Evolutionary conservation across 2,329 filamentous ascomycete species (phyloP), one percentile per base, ranked within the genome.

Genomic region (Aphanocladium album): DNA sequence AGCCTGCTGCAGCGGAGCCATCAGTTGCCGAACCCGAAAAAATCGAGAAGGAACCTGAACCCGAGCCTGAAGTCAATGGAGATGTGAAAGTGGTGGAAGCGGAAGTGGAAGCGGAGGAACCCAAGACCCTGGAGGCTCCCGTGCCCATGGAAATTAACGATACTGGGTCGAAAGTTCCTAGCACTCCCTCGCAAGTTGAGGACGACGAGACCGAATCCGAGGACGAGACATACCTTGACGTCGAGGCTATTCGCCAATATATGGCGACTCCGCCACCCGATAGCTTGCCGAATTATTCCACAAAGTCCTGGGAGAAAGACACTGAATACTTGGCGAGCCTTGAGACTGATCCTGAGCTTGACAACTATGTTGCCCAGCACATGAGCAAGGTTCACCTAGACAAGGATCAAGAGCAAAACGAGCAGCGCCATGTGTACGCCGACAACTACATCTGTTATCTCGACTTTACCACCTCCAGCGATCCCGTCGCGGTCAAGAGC

Each of bases 151-250:
- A 72, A 62, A 68, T 67, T 5, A 68, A 64, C 8, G 73, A 74
- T 51, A 58, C 61, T n/a, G 67, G 59, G 30, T 70, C 71, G n/a
- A 77, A 68, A 33, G 68, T 69, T 6, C 74, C 75, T 0, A 82
- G 76, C 62, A 82, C 77, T 8, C 79, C 80, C 4, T 82, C 80
- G 4, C 79, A 79, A 45, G 73, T 76, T 33, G 76, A 76, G 33
- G 80, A 81, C 54, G 81, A 80, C 55, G 80, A 80, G 52, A 83
- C 81, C 2, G 81, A 84, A 62, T 77, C 81, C 8, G 82, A 85
- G 54, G 81, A 80, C 46, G 76, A 81, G 41, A 77, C 81, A n/a
- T 77, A 75, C 41, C 73, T 79, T 62, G 77, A 77, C n/a, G 70
- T 80, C 27, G 79, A 81, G 45, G 73, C 75, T 6, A 77, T 82